A percentile compares a stretch with the other conserved stretches of the same genome.
These are phyloP conservation scores for Candida boleticola DNA, from an alignment of 805 yeast genomes.

Conservation along the genomic window DNA sequence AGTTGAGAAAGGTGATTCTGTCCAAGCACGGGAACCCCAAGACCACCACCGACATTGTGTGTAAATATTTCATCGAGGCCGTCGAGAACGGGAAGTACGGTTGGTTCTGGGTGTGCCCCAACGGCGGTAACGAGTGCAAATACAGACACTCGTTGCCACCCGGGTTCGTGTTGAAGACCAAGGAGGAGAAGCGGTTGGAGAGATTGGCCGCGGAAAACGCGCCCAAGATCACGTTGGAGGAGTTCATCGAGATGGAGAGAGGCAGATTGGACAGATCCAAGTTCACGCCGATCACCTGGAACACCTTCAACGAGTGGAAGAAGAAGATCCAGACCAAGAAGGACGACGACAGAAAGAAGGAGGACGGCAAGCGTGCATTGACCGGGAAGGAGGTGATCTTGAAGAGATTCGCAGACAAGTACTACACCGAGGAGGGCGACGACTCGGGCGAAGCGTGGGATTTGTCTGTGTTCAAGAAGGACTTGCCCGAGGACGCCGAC, in stretches of 20 bases:
- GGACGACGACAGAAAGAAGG: constrained; percentile 36
- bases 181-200: constrained; percentile 90
- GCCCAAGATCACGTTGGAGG: constrained; percentile 92
- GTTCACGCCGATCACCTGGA: constrained; percentile 84
- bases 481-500: constrained; percentile 49
- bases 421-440: constrained; percentile 49
- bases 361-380: constrained; percentile 44
- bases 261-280: constrained; percentile 70
- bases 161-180: constrained; percentile 94
- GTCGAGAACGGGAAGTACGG: constrained; percentile 97
- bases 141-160: constrained; percentile 95
- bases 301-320: constrained; percentile 83
- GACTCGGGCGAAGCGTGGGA: constrained; percentile 53
- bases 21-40: constrained; percentile 94
- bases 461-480: constrained; percentile 54
- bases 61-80: constrained; percentile 93
- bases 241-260: constrained; percentile 92
- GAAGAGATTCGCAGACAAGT: constrained; percentile 57
- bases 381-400: constrained; percentile 71
- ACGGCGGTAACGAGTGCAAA: constrained; percentile 89
- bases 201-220: constrained; percentile 77
- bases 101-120: constrained; percentile 99
- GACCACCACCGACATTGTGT: constrained; percentile 92
- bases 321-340: constrained; percentile 59
- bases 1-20: constrained; percentile 76